Evolutionary conservation across 768 basidiomycete species (phyloP).

Genomic region (Mycena metata): DNA sequence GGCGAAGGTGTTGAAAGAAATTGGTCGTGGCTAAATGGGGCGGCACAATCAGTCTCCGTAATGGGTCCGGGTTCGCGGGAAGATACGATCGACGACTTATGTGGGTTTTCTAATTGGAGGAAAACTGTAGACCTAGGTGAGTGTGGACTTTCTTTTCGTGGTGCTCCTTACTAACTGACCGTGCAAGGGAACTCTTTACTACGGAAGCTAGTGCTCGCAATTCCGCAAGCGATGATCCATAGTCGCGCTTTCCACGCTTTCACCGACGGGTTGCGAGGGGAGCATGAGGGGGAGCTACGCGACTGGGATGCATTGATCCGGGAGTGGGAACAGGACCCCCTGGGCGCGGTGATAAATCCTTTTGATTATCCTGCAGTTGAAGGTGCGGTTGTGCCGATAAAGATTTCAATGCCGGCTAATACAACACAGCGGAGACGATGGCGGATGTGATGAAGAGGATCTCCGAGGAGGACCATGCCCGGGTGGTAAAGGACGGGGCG

Average conservation of each 20-base stretch:
- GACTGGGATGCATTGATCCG: conserved; percentile 33
- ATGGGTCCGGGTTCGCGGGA: conserved; percentile 32
- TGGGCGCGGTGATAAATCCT: conserved; percentile 21
- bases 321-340: conserved; percentile 34
- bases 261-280: conserved; percentile 24
- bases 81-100: conserved; percentile 38
- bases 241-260: conserved; percentile 26
- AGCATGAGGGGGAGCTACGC: conserved; percentile 21
- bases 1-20: conserved; percentile 40
- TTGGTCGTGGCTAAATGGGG: conserved; percentile 37
- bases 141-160: too few species aligned
- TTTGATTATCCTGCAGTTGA: conserved; percentile 34
- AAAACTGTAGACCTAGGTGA: conserved; percentile 19
- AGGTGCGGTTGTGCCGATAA: conserved; percentile 8
- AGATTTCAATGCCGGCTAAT: background rate
- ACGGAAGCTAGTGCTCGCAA: conserved; percentile 23
- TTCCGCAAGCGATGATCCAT: conserved; percentile 35
- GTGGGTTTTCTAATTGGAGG: conserved; percentile 31
- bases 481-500: background rate
- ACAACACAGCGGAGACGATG: conserved; percentile 17
- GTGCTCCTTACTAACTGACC: too few species aligned
- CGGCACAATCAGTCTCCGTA: conserved; percentile 30
- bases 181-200: conserved; percentile 8
- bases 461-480: conserved; percentile 33
- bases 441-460: conserved; percentile 22